Evolutionary conservation across 108 stramenopile genomes (phyloP).

Genomic region (Aureococcus anophagefferens): DNA sequence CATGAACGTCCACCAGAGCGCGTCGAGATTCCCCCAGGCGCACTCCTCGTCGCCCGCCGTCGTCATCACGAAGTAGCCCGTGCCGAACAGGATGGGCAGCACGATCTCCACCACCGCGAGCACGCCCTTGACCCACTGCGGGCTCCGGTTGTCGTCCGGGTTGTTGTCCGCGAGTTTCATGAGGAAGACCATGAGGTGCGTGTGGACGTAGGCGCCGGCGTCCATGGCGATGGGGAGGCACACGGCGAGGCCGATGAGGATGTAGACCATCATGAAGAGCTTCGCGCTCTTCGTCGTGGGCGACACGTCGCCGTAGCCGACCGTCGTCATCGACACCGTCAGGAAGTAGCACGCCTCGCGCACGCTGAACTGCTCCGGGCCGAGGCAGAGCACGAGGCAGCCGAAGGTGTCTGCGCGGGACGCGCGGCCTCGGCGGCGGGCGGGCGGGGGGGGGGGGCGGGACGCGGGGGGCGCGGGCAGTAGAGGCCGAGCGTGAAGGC

Average conservation of each 20-base stretch:
- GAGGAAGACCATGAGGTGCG: not conserved
- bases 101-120: not conserved
- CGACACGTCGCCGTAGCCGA: conserved; percentile 18
- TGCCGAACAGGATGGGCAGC: not conserved
- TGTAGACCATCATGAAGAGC: conserved; percentile 14
- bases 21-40: not conserved
- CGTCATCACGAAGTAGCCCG: not conserved
- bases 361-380: too few species aligned
- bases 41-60: not conserved
- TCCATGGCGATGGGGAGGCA: not conserved
- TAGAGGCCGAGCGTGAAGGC: too few species aligned
- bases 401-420: too few species aligned
- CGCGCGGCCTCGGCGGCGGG: too few species aligned
- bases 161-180: too few species aligned
- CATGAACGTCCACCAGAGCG: conserved; percentile 14
- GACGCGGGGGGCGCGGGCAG: too few species aligned
- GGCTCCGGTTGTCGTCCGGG: not conserved
- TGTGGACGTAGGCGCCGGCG: not conserved
- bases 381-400: too few species aligned
- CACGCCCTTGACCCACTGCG: not conserved
- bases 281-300: conserved; percentile 6
- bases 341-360: conserved; percentile 6
- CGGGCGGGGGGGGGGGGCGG: too few species aligned
- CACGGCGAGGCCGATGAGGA: not conserved
- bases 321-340: conserved; percentile 14